Evolutionary conservation across 371 early-diverging fungal species (phyloP).

Genomic region (Mucor mucedo): DNA sequence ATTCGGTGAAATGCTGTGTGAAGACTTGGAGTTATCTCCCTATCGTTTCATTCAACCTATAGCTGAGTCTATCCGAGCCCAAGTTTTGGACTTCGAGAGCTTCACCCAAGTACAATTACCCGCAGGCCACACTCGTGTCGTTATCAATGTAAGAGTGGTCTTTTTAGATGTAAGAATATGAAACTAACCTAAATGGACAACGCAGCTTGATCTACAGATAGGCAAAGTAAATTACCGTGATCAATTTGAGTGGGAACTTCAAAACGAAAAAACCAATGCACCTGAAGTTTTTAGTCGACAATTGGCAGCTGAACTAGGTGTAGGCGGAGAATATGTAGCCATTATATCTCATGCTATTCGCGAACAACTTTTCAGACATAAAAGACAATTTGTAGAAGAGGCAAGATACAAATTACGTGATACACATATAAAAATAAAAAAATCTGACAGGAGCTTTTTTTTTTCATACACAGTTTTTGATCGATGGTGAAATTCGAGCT

Average conservation of each 20-base stretch:
- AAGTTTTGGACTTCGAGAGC: slow-evolving; percentile 55
- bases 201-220: slow-evolving; percentile 84
- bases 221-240: slow-evolving; percentile 87
- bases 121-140: slow-evolving; percentile 39
- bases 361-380: slow-evolving; percentile 80
- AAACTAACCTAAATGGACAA: background rate
- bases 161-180: background rate
- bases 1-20: slow-evolving; percentile 89
- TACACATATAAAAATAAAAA: too few relatives aligned
- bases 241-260: slow-evolving; percentile 92
- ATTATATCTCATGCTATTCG: slow-evolving; percentile 89
- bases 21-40: slow-evolving; percentile 74
- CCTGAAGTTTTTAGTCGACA: slow-evolving; percentile 89
- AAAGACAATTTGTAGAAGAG: slow-evolving; percentile 69
- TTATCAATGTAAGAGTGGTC: slow-evolving; percentile 43
- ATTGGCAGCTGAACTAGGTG: slow-evolving; percentile 83
- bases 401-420: slow-evolving; percentile 20
- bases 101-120: slow-evolving; percentile 45
- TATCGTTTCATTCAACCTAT: slow-evolving; percentile 69
- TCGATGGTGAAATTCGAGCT: slow-evolving; percentile 49
- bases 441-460: background rate
- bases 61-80: slow-evolving; percentile 79
- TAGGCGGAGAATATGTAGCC: slow-evolving; percentile 90
- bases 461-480: slow-evolving; percentile 13
- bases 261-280: slow-evolving; percentile 57